A percentile compares a stretch with the other conserved stretches of the same genome.
These are phyloP conservation scores for Calocera viscosa DNA, from an alignment of 768 basidiomycete species.

Conservation along the genomic window DNA sequence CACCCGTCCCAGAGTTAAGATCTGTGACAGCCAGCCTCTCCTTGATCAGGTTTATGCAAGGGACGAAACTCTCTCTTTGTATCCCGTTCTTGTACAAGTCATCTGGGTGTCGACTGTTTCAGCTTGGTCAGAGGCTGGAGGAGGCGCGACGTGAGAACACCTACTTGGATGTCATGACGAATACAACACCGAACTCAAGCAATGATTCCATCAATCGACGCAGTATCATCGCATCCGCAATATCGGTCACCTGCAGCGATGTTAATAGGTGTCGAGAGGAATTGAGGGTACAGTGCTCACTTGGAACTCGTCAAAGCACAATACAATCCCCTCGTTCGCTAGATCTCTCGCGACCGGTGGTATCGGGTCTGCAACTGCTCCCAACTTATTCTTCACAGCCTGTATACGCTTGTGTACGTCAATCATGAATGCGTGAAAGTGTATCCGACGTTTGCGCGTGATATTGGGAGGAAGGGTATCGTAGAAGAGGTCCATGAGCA, in stretches of 20 bases:
- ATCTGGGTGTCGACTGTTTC: constrained; percentile 79
- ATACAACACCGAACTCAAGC: constrained; percentile 78
- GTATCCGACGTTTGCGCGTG: constrained; percentile 70
- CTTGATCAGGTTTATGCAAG: constrained; percentile 89
- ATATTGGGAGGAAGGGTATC: constrained; percentile 58
- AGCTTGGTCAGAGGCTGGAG: not conserved
- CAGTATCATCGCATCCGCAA: constrained; percentile 96
- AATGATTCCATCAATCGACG: constrained; percentile 78
- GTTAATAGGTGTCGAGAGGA: constrained; percentile 3
- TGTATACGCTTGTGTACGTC: constrained; percentile 93
- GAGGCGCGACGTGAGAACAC: constrained; percentile 23
- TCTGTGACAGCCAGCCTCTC: constrained; percentile 75
- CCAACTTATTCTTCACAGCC: constrained; percentile 60
- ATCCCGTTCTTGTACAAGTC: constrained; percentile 98
- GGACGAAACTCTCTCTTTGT: constrained; percentile 86
- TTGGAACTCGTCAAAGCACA: constrained; percentile 99
- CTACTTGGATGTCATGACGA: constrained; percentile 94
- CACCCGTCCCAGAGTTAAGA: constrained; percentile 89
- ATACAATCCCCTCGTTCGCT: constrained; percentile 66
- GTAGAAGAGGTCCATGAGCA: constrained; percentile 99
- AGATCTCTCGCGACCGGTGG: constrained; percentile 76
- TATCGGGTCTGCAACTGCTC: constrained; percentile 63
- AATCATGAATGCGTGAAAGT: constrained; percentile 99
- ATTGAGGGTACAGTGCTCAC: constrained; percentile 38
- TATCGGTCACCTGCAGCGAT: constrained; percentile 71